A percentile compares a stretch with the other conserved stretches of the same genome.
phyloP scores from a whole-genome alignment of 2,329 filamentous ascomycete genomes.

The Talaromyces sp. region DNA sequence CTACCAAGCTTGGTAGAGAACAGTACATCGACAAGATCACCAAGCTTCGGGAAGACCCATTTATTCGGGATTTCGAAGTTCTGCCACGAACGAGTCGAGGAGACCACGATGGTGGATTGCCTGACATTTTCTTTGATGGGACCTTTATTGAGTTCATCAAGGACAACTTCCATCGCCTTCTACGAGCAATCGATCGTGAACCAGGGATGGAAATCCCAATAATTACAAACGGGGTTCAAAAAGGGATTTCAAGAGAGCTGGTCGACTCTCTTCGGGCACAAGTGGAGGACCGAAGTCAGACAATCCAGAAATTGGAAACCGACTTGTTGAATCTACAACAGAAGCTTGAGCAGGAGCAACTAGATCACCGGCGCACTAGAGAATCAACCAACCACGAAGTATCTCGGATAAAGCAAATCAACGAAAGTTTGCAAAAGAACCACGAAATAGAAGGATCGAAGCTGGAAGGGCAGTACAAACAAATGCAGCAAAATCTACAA shows the following conservation, averaged over 20 bases:
- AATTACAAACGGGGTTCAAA: constrained; percentile 71
- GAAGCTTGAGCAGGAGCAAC: constrained; percentile 63
- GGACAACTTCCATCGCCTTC: constrained; percentile 84
- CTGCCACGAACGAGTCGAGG: constrained; percentile 63
- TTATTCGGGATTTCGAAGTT: constrained; percentile 87
- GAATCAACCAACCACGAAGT: constrained; percentile 54
- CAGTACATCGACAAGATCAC: constrained; percentile 79
- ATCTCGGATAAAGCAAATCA: constrained; percentile 57
- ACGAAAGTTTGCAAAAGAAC: constrained; percentile 64
- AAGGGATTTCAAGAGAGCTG: constrained; percentile 88
- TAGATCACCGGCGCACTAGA: constrained; percentile 64
- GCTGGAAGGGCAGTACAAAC: constrained; percentile 39
- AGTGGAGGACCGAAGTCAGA: constrained; percentile 65
- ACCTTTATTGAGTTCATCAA: constrained; percentile 92
- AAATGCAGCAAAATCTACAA: constrained; percentile 63
- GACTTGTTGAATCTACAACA: constrained; percentile 52
- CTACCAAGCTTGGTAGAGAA: constrained; percentile 73
- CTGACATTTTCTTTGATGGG: constrained; percentile 79
- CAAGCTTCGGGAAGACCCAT: constrained; percentile 69
- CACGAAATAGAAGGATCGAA: constrained; percentile 61
- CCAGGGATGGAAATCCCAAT: constrained; percentile 82
- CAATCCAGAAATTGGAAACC: constrained; percentile 53
- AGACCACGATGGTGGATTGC: constrained; percentile 52
- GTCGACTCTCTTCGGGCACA: constrained; percentile 79
- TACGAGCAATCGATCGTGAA: constrained; percentile 82